Conservation (phyloP, 345 rosid genomes). For the Euphorbia tirucalli region DNA sequence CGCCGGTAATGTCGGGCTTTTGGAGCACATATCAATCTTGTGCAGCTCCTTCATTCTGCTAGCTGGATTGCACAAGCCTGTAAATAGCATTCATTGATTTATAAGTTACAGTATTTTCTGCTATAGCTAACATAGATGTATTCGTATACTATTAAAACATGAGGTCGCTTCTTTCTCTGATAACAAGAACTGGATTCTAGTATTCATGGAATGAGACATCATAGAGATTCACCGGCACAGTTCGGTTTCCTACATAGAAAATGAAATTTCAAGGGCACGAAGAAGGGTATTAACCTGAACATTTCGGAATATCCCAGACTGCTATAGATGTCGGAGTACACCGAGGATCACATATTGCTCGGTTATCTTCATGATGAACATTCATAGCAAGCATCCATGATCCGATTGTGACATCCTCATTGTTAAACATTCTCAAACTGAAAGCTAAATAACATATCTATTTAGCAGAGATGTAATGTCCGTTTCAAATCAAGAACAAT, state of each 20-base stretch:
- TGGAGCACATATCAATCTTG: conserved; percentile 57
- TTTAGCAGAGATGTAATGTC: conserved; percentile 10
- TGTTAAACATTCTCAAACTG: conserved; percentile 83
- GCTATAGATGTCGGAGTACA: conserved; percentile 76
- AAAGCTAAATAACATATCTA: conserved; percentile 17
- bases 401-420: conserved; percentile 89
- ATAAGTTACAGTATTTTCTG: not conserved
- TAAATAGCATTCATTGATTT: not conserved
- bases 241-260: not conserved
- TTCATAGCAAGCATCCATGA: conserved; percentile 95
- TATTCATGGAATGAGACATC: not conserved
- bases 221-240: not conserved
- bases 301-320: conserved; percentile 86
- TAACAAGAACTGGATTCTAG: not conserved
- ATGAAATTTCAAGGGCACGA: not conserved
- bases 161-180: not conserved
- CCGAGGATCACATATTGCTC: conserved; percentile 71
- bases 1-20: conserved; percentile 68
- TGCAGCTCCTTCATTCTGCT: conserved; percentile 64
- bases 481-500: not conserved
- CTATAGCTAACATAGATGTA: too few relatives aligned
- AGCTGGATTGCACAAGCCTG: conserved; percentile 58
- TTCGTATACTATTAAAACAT: not conserved
- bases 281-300: conserved; percentile 54
- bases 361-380: conserved; percentile 70